Base-by-base conservation (phyloP, 2,329 filamentous ascomycete genomes). In the Pochonia chlamydosporia region DNA sequence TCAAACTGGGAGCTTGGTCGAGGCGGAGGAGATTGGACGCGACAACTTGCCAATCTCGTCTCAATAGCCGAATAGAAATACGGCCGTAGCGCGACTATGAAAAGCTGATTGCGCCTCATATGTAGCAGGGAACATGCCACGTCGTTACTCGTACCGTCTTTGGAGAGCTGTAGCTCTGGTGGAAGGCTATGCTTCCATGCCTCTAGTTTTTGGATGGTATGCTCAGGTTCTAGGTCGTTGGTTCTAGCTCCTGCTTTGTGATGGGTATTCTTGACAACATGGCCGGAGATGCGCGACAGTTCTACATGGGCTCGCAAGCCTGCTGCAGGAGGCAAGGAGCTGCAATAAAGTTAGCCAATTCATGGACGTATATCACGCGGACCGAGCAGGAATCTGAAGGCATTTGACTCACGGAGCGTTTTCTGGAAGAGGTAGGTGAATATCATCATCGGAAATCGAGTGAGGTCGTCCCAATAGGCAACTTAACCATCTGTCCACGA, bases 401-500 rank as follows among this genome's bases (percentile, higher is more conserved):
- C 28, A n/a, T 31, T 14, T 31, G 28, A 62, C 72, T 60, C 62
- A 75, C 72, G 59, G 62, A 9, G 56, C 56, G 43, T 71, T 63
- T 3, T 54, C 58, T 2, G 74, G 74, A 3, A 68, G 52, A 2
- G 63, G 57, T 1, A 76, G 56, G 24, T 63, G 65, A 46, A 77
- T 71, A 3, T 70, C 70, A 30, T 75, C 71, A 35, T 76, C 72
- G 25, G 64, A 62, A 11, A 74, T 68, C 2, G 66, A 64, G 0
- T 72, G 68, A 1, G 73, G 72, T 13, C 74, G 66, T 4, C 74
- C 74, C 64, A 74, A 71, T 4, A 76, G 59, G 47, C 70, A 74
- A 49, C 72, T 70, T 30, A 76, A 51, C 59, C 62, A 75, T 41
- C 72, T 63, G 50, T 76, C 73, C 13, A 77, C 56, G 14, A 72